Percentiles rank a stretch among this genome's conserved stretches.
phyloP scores from a whole-genome alignment of 805 yeast genomes.

The Hagleromyces aurorensis region DNA sequence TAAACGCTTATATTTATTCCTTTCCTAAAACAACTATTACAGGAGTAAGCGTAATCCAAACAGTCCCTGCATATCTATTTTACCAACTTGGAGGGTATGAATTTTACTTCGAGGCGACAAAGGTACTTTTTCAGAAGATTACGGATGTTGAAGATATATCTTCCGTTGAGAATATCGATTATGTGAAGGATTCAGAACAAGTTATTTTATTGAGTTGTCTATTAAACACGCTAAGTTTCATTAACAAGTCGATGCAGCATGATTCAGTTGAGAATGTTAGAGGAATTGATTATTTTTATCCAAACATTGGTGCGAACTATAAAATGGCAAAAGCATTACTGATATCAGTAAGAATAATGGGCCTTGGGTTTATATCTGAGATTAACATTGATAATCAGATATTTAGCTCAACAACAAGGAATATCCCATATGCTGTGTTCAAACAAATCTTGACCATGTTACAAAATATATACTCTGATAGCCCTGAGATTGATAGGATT shows the following conservation, averaged over 20 bases:
- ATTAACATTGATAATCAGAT: slow-evolving; percentile 15
- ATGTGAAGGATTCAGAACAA: slow-evolving; percentile 32
- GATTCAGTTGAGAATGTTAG: slow-evolving; percentile 28
- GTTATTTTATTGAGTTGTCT: slow-evolving; percentile 35
- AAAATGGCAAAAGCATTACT: slow-evolving; percentile 19
- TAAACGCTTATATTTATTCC: slow-evolving; percentile 31
- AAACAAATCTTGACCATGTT: slow-evolving; percentile 40
- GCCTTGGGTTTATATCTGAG: slow-evolving; percentile 18
- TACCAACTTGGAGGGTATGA: slow-evolving; percentile 44
- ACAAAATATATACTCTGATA: slow-evolving; percentile 36
- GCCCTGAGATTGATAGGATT: slow-evolving; percentile 26
- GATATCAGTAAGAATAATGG: slow-evolving; percentile 17
- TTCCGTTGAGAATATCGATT: slow-evolving; percentile 32
- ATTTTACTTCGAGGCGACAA: slow-evolving; percentile 17
- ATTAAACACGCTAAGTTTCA: slow-evolving; percentile 36
- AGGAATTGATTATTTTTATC: slow-evolving; percentile 20
- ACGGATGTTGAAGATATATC: slow-evolving; percentile 21
- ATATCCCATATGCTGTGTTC: slow-evolving; percentile 35
- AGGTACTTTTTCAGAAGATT: slow-evolving; percentile 17
- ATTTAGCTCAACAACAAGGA: slow-evolving; percentile 21
- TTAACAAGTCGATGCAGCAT: slow-evolving; percentile 38
- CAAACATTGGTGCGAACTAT: slow-evolving; percentile 16
- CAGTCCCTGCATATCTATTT: slow-evolving; percentile 39
- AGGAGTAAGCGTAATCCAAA: slow-evolving; percentile 28
- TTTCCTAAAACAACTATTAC: slow-evolving; percentile 26